Percentiles rank a stretch among this genome's conserved stretches.
Conservation (phyloP, 495 filamentous ascomycete genomes). For the Polyplosphaeria fusca region DNA sequence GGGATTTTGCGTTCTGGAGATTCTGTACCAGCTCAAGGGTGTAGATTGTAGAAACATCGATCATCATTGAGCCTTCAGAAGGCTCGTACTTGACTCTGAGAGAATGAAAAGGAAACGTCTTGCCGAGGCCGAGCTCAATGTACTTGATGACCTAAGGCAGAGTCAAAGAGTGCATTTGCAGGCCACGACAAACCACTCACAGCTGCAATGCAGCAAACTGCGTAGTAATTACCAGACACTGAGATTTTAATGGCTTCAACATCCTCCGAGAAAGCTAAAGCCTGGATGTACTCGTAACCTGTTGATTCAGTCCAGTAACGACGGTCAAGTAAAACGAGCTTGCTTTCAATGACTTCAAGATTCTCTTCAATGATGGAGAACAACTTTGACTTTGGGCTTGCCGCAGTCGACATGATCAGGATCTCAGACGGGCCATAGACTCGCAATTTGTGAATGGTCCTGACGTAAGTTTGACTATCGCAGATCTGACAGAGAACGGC, state of each 20-base stretch:
- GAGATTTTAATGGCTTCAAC: slow-evolving; percentile 73
- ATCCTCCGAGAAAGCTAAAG: slow-evolving; percentile 72
- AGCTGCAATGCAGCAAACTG: slow-evolving; percentile 83
- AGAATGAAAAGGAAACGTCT: slow-evolving; percentile 69
- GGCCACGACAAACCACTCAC: slow-evolving; percentile 49
- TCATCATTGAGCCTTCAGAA: slow-evolving; percentile 92
- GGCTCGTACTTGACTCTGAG: slow-evolving; percentile 82
- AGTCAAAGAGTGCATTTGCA: neutral
- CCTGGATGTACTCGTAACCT: slow-evolving; percentile 75
- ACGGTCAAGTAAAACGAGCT: slow-evolving; percentile 67
- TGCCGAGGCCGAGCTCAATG: slow-evolving; percentile 62
- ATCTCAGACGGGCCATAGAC: slow-evolving; percentile 75
- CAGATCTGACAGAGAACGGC: slow-evolving; percentile 85
- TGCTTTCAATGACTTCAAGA: slow-evolving; percentile 50
- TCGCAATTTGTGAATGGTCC: slow-evolving; percentile 75
- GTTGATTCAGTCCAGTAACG: slow-evolving; percentile 83
- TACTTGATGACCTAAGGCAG: slow-evolving; percentile 71
- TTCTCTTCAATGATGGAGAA: slow-evolving; percentile 70
- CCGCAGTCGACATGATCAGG: slow-evolving; percentile 67
- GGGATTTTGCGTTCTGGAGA: slow-evolving; percentile 68
- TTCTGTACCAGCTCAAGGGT: slow-evolving; percentile 91
- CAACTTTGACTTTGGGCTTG: slow-evolving; percentile 70
- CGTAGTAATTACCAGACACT: slow-evolving; percentile 82
- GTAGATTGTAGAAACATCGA: slow-evolving; percentile 79
- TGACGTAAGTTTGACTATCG: slow-evolving; percentile 82